phyloP scores from a whole-genome alignment of 2,329 filamentous ascomycete genomes.

The Aspergillus clavatus region DNA sequence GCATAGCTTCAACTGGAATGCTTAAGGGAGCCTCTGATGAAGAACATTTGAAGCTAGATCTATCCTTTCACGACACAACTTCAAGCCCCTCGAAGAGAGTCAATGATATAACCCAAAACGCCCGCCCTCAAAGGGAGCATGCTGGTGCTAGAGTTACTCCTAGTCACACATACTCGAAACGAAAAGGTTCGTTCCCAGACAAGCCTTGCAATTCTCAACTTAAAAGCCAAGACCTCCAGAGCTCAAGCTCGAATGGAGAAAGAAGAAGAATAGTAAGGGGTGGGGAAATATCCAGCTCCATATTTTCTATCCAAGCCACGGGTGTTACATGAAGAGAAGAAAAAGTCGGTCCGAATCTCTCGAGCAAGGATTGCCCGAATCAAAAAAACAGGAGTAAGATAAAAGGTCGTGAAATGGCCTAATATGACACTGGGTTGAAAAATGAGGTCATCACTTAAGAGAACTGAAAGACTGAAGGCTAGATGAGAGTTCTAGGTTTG shows the following conservation, averaged over 20 bases:
- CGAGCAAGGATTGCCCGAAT: background rate
- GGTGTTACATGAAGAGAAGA: background rate
- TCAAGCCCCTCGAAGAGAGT: no score
- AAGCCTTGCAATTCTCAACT: background rate
- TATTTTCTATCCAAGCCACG: background rate
- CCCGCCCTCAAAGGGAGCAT: no score
- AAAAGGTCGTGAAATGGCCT: conserved; percentile 19
- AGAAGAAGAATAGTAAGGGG: background rate
- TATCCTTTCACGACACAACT: no score
- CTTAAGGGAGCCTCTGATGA: no score
- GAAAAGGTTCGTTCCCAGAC: background rate
- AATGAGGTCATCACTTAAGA: conserved; percentile 16
- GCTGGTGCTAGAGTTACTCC: no score
- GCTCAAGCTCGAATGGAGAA: background rate
- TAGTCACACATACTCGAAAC: no score
- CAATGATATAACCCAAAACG: no score
- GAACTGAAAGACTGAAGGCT: background rate
- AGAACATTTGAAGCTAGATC: no score
- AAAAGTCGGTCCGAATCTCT: background rate
- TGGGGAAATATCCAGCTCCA: background rate
- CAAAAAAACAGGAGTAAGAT: conserved; percentile 5
- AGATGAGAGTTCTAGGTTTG: conserved; percentile 11
- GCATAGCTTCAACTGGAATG: no score
- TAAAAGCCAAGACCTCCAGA: background rate
- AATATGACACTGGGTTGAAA: conserved; percentile 7